Percentiles rank a stretch among this genome's conserved stretches.
Conservation (phyloP, 495 filamentous ascomycete species). For the Podospora australis region DNA sequence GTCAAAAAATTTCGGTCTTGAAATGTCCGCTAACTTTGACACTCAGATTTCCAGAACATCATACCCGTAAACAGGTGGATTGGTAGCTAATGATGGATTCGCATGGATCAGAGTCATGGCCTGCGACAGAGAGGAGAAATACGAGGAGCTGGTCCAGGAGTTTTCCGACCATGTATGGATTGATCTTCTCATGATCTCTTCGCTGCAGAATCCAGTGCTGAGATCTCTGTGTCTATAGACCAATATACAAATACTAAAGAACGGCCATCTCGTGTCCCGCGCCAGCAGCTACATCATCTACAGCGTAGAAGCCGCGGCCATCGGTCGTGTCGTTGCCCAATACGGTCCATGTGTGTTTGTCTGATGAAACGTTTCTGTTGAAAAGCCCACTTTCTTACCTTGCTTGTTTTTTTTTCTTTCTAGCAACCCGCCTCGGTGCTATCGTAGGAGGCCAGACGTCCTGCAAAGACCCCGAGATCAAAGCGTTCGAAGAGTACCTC, state of each 20-base stretch:
- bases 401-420: not conserved
- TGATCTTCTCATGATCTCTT: conserved; percentile 20
- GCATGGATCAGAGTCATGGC: conserved; percentile 68
- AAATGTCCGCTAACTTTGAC: conserved; percentile 16
- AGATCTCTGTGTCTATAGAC: conserved; percentile 47
- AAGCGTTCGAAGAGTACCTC: conserved; percentile 83
- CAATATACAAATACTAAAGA: conserved; percentile 72
- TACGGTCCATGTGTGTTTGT: conserved; percentile 81
- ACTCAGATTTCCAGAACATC: conserved; percentile 3
- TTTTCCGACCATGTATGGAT: conserved; percentile 62
- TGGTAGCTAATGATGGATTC: conserved; percentile 9
- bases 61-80: no score
- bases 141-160: conserved; percentile 66
- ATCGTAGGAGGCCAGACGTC: conserved; percentile 97
- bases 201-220: conserved; percentile 44
- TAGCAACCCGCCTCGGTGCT: conserved; percentile 87
- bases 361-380: conserved; percentile 9
- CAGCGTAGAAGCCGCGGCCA: conserved; percentile 88
- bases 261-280: conserved; percentile 92
- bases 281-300: conserved; percentile 96
- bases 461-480: conserved; percentile 95
- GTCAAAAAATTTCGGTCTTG: conserved; percentile 3
- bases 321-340: conserved; percentile 73
- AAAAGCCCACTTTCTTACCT: conserved; percentile 15
- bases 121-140: conserved; percentile 83